Base-by-base conservation (phyloP, 495 filamentous ascomycete genomes). In the Penicillium cataractarum region DNA sequence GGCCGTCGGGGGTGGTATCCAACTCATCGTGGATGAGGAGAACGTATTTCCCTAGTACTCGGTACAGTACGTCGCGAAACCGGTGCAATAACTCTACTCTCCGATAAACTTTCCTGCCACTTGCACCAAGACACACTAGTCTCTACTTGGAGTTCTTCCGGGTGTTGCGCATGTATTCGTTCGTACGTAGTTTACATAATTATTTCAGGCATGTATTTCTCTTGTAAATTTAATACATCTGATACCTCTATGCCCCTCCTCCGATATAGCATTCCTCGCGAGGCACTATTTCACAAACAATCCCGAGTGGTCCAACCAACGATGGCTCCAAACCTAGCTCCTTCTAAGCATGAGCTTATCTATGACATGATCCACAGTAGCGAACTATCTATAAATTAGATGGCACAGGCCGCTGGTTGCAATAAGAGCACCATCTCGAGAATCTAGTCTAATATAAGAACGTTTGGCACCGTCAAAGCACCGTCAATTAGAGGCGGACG, bases 391-490 rank as follows among this genome's bases (percentile, higher is more conserved):
- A 35, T 57, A 61, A 40, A 51, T 19, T 1, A 66, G 52, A 66
- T 66, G 51, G 60, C 61, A 61, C 22, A 62, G 46, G 49, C 60
- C 17, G 57, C 67, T 56, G 64, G 55, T 8, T 69, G 61, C 54
- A 71, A 63, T 48, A 57, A 60, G 33, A 58, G 65, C 48, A 69
- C 60, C 17, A 67, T 77, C 55, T 54, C 48, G 59, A 62, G 55
- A 56, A 71, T 70, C 61, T 62, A 42, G 52, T 68, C 65, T 53
- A 77, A 75, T 63, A 61, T 77, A 62, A 48, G 58, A 17, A 55
- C 60, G 42, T 77, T 71, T 70, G 63, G 73, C 33, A 68, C 46
- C 40, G 62, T 65, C 8, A 74, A 66, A 60, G 68, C 70, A 37
- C 71, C 62, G 31, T 62, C 52, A 60, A 76, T 61, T 61, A 51